A percentile compares a stretch with the other conserved stretches of the same genome.
Evolutionary conservation across 2,329 filamentous ascomycete species (phyloP).

Genomic region (Aspergillus fumigatiaffinis): DNA sequence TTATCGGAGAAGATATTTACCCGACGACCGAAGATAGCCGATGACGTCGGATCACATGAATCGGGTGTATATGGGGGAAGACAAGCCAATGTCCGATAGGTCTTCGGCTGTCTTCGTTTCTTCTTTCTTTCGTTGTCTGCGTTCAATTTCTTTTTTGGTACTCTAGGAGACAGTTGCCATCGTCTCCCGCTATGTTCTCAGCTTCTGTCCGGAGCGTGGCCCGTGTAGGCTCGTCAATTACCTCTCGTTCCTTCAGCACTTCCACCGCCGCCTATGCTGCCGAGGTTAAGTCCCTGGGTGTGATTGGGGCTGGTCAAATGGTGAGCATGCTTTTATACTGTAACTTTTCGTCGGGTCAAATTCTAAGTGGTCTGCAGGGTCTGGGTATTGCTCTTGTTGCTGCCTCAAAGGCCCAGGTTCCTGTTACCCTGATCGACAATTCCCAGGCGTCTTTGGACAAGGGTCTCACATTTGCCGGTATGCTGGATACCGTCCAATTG

Average conservation of each 20-base stretch:
- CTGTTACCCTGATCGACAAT: constrained; percentile 80
- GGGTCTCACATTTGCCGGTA: constrained; percentile 83
- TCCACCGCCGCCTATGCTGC: constrained; percentile 58
- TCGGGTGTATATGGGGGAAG: neutral
- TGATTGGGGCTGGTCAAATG: constrained; percentile 95
- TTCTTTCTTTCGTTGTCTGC: constrained; percentile 14
- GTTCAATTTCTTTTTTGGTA: neutral
- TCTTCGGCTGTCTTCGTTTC: neutral
- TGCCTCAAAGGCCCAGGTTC: constrained; percentile 75
- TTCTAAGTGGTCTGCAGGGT: constrained; percentile 56
- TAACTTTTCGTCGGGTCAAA: constrained; percentile 10
- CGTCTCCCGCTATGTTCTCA: constrained; percentile 30
- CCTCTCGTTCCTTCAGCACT: constrained; percentile 63
- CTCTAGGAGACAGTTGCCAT: neutral
- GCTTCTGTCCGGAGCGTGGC: constrained; percentile 30
- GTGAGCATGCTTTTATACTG: constrained; percentile 47
- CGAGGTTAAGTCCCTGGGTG: constrained; percentile 81
- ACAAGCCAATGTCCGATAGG: neutral
- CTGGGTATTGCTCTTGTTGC: constrained; percentile 94
- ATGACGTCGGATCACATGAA: constrained; percentile 26
- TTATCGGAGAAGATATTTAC: constrained; percentile 10
- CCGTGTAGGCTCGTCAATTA: constrained; percentile 33
- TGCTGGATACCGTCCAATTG: neutral
- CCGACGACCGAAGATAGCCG: constrained; percentile 29
- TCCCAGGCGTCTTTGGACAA: constrained; percentile 83